Conservation (phyloP, 1,139 yeast species). For the Saccharomyces hybrid region DNA sequence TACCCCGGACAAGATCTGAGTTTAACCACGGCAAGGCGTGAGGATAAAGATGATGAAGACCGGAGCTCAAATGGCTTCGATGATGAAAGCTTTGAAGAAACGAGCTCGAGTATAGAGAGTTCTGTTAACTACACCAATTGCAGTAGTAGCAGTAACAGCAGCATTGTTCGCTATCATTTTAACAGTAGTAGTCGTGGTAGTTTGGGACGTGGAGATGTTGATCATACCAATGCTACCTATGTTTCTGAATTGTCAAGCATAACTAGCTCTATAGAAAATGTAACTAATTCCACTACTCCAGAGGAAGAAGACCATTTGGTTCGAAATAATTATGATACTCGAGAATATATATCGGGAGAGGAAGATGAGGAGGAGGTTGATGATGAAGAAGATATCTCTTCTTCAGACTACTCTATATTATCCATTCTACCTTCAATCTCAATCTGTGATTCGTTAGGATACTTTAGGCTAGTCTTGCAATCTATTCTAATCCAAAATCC, state of each 20-base stretch:
- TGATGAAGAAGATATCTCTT: constrained; percentile 10
- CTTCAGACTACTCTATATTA: constrained; percentile 17
- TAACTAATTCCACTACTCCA: constrained; percentile 11
- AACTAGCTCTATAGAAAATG: constrained; percentile 12
- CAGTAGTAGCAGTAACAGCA: neutral
- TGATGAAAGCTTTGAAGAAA: neutral
- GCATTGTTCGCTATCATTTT: neutral
- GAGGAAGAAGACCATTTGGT: constrained; percentile 6
- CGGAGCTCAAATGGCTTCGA: neutral
- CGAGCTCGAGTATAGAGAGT: neutral
- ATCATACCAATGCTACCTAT: neutral
- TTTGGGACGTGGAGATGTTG: constrained; percentile 1
- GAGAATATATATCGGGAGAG: neutral
- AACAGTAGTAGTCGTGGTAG: neutral
- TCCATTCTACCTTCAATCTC: constrained; percentile 30
- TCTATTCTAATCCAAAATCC: constrained; percentile 25
- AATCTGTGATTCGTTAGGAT: constrained; percentile 24
- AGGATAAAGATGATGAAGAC: neutral
- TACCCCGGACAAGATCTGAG: neutral
- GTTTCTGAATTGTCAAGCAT: constrained; percentile 15
- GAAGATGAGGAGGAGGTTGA: constrained; percentile 7
- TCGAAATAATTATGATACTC: neutral
- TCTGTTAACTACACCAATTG: neutral
- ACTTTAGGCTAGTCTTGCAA: constrained; percentile 30
- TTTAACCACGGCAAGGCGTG: neutral